These are phyloP conservation scores for Fusarium neocosmosporiellum DNA, from an alignment of 2,329 filamentous ascomycete species.

Conservation along the genomic window DNA sequence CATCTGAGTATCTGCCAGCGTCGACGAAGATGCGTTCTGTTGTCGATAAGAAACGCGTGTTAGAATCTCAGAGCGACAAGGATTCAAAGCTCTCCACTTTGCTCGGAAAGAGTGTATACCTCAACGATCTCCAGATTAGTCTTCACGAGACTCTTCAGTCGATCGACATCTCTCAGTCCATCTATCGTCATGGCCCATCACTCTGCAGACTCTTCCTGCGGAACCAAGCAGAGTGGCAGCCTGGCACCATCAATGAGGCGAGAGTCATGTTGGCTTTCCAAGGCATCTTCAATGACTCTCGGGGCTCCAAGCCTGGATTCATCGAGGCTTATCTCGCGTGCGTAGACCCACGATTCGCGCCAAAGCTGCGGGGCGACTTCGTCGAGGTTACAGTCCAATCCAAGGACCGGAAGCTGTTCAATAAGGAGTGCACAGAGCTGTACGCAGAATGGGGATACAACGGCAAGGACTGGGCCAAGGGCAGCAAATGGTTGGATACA, in stretches of 20 bases:
- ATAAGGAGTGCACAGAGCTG: neutral
- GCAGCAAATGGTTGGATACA: neutral
- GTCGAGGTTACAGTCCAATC: neutral
- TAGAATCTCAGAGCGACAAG: neutral
- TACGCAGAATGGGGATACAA: neutral
- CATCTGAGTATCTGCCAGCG: fast-evolving
- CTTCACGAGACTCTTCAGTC: neutral
- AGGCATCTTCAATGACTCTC: neutral
- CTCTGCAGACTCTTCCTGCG: neutral
- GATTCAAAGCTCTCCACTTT: neutral
- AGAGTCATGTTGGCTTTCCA: neutral
- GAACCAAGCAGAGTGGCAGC: neutral
- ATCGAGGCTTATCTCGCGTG: neutral
- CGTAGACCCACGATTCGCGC: fast-evolving
- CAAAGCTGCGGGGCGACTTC: neutral
- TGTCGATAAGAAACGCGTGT: neutral
- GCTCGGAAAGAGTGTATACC: neutral
- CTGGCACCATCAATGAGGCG: fast-evolving
- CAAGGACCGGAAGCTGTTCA: neutral
- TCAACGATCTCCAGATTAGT: neutral
- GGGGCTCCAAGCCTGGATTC: neutral
- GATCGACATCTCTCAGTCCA: neutral
- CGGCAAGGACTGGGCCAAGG: neutral
- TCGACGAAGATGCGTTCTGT: neutral
- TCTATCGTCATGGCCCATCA: neutral